These are phyloP conservation scores for Graphiopsis chlorocephala DNA, from an alignment of 2,329 filamentous ascomycete genomes.

Conservation along the genomic window DNA sequence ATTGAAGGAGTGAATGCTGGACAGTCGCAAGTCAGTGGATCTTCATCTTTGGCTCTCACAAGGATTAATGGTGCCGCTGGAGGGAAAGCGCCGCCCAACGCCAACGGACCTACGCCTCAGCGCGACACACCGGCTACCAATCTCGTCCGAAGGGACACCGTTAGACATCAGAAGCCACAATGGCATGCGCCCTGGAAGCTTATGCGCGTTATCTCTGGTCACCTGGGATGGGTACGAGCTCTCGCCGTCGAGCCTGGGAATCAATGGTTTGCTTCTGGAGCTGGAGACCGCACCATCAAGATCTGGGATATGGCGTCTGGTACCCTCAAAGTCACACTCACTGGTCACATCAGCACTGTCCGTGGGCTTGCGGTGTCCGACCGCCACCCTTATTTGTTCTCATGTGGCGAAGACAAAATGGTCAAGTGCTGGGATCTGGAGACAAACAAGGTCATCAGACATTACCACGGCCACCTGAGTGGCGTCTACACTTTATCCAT, in stretches of 20 bases:
- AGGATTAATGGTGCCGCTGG: slow-evolving; percentile 46
- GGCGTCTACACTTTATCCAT: slow-evolving; percentile 90
- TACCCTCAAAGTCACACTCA: slow-evolving; percentile 77
- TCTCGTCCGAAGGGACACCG: slow-evolving; percentile 61
- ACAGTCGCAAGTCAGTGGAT: slow-evolving; percentile 43
- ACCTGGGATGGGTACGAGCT: slow-evolving; percentile 89
- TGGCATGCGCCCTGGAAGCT: slow-evolving; percentile 99
- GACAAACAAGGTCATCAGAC: slow-evolving; percentile 98
- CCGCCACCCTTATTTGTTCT: slow-evolving; percentile 93
- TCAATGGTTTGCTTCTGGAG: slow-evolving; percentile 94
- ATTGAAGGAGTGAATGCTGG: slow-evolving; percentile 61
- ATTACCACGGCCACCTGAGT: slow-evolving; percentile 95
- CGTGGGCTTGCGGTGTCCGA: slow-evolving; percentile 89
- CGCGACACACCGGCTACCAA: slow-evolving; percentile 53
- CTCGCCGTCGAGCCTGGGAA: slow-evolving; percentile 93
- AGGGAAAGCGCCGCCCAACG: slow-evolving; percentile 50
- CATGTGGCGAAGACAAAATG: slow-evolving; percentile 98
- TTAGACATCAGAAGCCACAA: slow-evolving; percentile 72
- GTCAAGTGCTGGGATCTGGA: slow-evolving; percentile 99
- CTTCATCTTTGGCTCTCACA: slow-evolving; percentile 57
- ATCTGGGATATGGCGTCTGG: slow-evolving; percentile 96
- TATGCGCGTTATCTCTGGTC: slow-evolving; percentile 94
- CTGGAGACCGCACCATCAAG: slow-evolving; percentile 95
- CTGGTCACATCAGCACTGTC: slow-evolving; percentile 91
- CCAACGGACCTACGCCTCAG: slow-evolving; percentile 53